Percentiles rank a stretch among this genome's conserved stretches.
Evolutionary conservation across 805 yeast genomes (phyloP).

Genomic region (Candida patagonica): DNA sequence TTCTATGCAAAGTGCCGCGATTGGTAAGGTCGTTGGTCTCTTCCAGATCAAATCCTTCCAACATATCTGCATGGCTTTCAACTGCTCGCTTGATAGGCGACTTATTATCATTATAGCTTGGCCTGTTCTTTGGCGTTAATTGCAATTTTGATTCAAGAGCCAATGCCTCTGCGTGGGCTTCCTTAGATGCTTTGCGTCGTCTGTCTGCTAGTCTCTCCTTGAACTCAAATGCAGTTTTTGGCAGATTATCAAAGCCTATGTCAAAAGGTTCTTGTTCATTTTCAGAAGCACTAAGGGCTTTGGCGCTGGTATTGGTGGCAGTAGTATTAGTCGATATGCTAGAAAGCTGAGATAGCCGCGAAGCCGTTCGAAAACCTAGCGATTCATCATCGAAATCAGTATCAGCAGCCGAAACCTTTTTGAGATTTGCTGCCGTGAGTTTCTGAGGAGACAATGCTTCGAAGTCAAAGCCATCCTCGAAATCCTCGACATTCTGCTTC

Average conservation of each 20-base stretch:
- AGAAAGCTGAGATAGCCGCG: slow-evolving; percentile 11
- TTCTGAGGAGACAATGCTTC: background rate
- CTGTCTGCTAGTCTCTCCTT: background rate
- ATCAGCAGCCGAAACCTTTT: background rate
- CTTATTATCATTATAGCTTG: background rate
- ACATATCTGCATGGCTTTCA: slow-evolving; percentile 11
- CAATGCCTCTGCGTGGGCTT: background rate
- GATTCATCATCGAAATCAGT: slow-evolving; percentile 8
- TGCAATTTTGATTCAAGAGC: background rate
- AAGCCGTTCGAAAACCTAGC: slow-evolving; percentile 9
- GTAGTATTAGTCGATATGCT: slow-evolving; percentile 3
- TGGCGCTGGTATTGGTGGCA: background rate
- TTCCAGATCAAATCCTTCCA: slow-evolving; percentile 12
- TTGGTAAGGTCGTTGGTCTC: slow-evolving; percentile 4
- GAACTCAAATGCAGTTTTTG: background rate
- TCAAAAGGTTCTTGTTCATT: slow-evolving; percentile 10
- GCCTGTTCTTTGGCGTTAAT: background rate
- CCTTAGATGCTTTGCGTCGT: background rate
- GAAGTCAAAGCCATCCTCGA: slow-evolving; percentile 14
- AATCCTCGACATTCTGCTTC: slow-evolving; percentile 7
- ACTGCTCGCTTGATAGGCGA: background rate
- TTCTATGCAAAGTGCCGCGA: background rate
- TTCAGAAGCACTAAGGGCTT: slow-evolving; percentile 9
- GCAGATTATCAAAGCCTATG: slow-evolving; percentile 7
- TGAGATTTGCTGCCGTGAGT: slow-evolving; percentile 3